These are phyloP conservation scores for Ceratocystiopsis minuta DNA, from an alignment of 2,329 filamentous ascomycete genomes.

Conservation along the genomic window DNA sequence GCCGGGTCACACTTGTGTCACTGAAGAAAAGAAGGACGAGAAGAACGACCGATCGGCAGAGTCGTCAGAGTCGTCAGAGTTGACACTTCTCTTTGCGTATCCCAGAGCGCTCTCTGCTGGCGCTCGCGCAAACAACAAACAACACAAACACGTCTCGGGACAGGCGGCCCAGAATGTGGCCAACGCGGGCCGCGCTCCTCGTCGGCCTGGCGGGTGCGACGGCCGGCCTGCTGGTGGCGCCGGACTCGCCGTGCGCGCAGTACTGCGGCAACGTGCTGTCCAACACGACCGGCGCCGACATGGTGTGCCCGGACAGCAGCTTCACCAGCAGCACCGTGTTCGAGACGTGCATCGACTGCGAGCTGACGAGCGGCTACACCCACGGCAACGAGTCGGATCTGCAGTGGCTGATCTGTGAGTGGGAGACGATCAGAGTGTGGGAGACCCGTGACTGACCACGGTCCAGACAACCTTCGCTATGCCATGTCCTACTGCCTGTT, in stretches of 20 bases:
- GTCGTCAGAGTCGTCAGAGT: too few species aligned
- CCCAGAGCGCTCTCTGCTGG: too few species aligned
- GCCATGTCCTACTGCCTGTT: conserved; percentile 37
- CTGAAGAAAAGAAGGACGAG: too few species aligned
- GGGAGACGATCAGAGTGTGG: too few species aligned
- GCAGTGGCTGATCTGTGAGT: conserved; percentile 36
- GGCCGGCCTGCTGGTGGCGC: conserved; percentile 23
- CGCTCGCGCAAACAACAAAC: too few species aligned
- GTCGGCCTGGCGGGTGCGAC: conserved; percentile 9
- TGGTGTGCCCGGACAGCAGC: conserved; percentile 26
- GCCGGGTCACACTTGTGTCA: too few species aligned
- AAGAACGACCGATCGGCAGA: too few species aligned
- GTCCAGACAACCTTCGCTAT: conserved; percentile 43
- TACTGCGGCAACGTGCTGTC: conserved; percentile 36
- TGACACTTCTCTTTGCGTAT: too few species aligned
- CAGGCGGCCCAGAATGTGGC: conserved; percentile 5
- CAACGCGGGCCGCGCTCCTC: conserved; percentile 7
- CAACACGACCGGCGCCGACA: conserved; percentile 25
- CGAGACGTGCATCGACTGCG: conserved; percentile 32
- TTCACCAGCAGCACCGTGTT: conserved; percentile 30
- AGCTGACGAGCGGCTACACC: conserved; percentile 29
- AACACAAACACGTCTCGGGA: too few species aligned
- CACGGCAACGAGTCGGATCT: conserved; percentile 27
- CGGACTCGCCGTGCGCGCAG: conserved; percentile 29
- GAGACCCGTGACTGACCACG: not conserved